Base-by-base conservation (phyloP, 2,329 filamentous ascomycete genomes). In the Tympanopsis confertula region DNA sequence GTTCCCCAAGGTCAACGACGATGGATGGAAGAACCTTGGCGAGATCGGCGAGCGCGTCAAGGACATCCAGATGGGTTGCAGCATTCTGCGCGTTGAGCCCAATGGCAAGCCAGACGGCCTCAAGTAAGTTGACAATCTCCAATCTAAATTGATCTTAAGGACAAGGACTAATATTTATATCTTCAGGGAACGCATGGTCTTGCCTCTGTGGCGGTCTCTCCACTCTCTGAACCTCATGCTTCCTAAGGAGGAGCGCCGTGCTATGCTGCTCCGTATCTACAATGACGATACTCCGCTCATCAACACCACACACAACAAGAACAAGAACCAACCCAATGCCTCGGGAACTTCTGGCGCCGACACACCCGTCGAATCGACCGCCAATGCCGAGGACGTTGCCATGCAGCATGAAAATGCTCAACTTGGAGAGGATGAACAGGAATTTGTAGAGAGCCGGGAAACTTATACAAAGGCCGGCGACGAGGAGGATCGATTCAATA, bases 201-300 rank as follows among this genome's bases (percentile, higher is more conserved):
- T 98, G 14, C 91, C 91, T 3, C 66, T 98, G 19, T 98, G 91
- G 91, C 82, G 93, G 61, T 93, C 87, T 55, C 74, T 94, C 43
- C 80, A 88, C 49, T 89, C 83, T 15, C 69, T 96, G 41, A 98
- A 98, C 57, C 74, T 98, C 38, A 98, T 98, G 91, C 69, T 98
- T 52, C 89, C 91, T 36, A 98, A 98, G 66, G 91, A 98, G 57
- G 91, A 98, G 47, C 77, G 91, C 13, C 81, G 78, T 18, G 91
- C 91, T 1, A 93, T 96, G 86, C 65, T 96, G 48, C 68, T 96
- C 45, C 73, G 91, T 17, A 69, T 98, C 42, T 98, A 82, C 64
- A 93, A 95, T 54, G 89, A 96, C 49, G 82, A 82, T 19, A 82
- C 84, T 0, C 86, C 86, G 3, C 69, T 94, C 35, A 72, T 94